phyloP scores from a whole-genome alignment of 345 rosid genomes.

The Syzygium grande region DNA sequence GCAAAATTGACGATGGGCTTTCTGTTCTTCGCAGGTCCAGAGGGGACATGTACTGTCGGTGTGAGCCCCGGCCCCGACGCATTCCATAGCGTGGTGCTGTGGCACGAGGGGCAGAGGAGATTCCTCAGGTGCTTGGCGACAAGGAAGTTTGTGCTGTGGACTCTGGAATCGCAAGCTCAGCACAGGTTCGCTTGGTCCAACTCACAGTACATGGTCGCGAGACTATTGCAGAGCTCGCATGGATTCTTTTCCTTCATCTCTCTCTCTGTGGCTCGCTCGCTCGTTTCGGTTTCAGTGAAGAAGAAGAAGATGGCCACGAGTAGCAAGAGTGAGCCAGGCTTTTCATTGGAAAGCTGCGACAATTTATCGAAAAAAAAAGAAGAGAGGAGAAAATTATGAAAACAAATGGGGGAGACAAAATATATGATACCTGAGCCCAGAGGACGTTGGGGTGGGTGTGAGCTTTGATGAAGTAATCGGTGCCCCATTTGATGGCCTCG shows the following conservation, averaged over 20 bases:
- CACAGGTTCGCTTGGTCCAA: constrained; percentile 46
- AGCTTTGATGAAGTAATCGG: constrained; percentile 81
- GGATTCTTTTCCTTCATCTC: constrained; percentile 12
- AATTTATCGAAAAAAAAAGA: not conserved
- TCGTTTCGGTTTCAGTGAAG: too few relatives aligned
- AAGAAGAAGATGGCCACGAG: too few relatives aligned
- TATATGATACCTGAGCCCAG: constrained; percentile 39
- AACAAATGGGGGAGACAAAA: not conserved
- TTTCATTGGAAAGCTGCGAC: too few relatives aligned
- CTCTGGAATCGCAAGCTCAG: constrained; percentile 34
- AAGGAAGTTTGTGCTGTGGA: constrained; percentile 52
- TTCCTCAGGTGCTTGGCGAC: constrained; percentile 38
- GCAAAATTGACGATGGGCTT: not conserved
- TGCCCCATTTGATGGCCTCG: constrained; percentile 83
- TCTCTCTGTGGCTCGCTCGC: too few relatives aligned
- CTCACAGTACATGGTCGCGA: constrained; percentile 32
- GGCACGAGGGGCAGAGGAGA: constrained; percentile 40
- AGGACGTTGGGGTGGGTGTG: constrained; percentile 46
- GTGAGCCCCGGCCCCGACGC: constrained; percentile 29
- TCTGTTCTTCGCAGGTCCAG: not conserved
- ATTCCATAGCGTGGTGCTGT: constrained; percentile 32
- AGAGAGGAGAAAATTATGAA: not conserved
- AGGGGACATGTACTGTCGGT: constrained; percentile 3
- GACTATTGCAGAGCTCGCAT: constrained; percentile 4
- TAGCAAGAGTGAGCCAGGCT: too few relatives aligned